Base-by-base conservation (phyloP, 192 early-diverging fungal species). In the Coemansia sp. region DNA sequence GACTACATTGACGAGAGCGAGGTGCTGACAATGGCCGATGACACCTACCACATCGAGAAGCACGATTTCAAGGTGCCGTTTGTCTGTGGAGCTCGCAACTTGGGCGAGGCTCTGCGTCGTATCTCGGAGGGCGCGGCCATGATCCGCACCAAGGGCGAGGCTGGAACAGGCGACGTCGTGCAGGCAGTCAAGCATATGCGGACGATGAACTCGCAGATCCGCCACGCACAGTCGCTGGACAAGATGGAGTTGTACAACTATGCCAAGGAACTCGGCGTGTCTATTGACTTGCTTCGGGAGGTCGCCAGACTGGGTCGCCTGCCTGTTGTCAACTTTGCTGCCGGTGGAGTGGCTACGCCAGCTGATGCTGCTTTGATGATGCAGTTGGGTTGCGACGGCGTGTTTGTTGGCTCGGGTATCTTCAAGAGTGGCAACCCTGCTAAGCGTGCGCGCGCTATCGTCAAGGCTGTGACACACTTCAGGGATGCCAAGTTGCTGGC, bases 321-420 rank as follows among this genome's bases (percentile, higher is more conserved):
- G 29, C 96, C 97, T 43, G 94, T 99, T 45, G 96, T 97, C 75
- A 97, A 97, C 87, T 99, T 99, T 86, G 95, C 97, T 66, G 95
- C 95, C 40, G 95, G 93, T 65, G 96, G 95, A 82, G 87, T 98
- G 69, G 96, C 97, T 18, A 99, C 97, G 38, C 97, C 97, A 29
- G 96, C 96, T 27, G 97, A 99, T 87, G 97, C 96, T 59, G 97
- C 95, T 12, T 69, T 99, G 69, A 97, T 99, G 96, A 99, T 99
- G 96, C 95, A 98, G 85, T 86, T 97, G 47, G 97, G 97, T 43
- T 93, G 95, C 84, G 95, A 97, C 83, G 97, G 97, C 85, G 95
- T 93, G 67, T 96, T 99, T 85, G 96, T 99, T 49, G 95, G 95
- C 47, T 96, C 94, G 27, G 95, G 96, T 60, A 95, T 99, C 84